A percentile compares a stretch with the other conserved stretches of the same genome.
phyloP scores from a whole-genome alignment of 805 yeast species.

The Kuraishia cidri region DNA sequence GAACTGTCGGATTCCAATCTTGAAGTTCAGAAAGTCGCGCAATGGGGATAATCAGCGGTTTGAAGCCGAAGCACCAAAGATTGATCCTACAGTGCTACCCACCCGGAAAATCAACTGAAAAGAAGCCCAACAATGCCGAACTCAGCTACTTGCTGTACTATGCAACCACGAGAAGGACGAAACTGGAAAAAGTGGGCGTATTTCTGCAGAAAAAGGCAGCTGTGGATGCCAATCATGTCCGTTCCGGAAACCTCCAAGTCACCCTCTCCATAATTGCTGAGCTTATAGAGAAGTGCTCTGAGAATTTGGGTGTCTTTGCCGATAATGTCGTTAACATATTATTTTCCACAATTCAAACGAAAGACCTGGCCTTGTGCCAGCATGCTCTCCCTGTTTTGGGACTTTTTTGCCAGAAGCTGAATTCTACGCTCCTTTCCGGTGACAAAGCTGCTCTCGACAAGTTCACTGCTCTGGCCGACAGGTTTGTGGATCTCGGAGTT shows the following conservation, averaged over 20 bases:
- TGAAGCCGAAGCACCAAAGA: constrained; percentile 75
- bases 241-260: constrained; percentile 77
- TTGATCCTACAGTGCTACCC: constrained; percentile 90
- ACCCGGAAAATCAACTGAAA: constrained; percentile 76
- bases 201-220: constrained; percentile 56
- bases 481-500: constrained; percentile 14
- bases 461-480: constrained; percentile 21
- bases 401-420: constrained; percentile 25
- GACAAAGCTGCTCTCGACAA: constrained; percentile 30
- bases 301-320: constrained; percentile 80
- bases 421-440: constrained; percentile 32
- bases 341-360: constrained; percentile 35
- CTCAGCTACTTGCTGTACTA: constrained; percentile 81
- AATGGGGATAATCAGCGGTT: too few relatives aligned
- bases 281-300: constrained; percentile 67
- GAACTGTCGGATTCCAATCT: too few relatives aligned
- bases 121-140: constrained; percentile 89
- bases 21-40: too few relatives aligned
- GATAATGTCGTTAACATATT: constrained; percentile 56
- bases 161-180: constrained; percentile 83
- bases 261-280: constrained; percentile 64
- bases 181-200: constrained; percentile 76
- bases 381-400: constrained; percentile 37
- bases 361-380: constrained; percentile 57
- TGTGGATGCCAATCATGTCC: constrained; percentile 48